Base-by-base conservation (phyloP, 2,329 filamentous ascomycete species). In the Aspergillus sp. region DNA sequence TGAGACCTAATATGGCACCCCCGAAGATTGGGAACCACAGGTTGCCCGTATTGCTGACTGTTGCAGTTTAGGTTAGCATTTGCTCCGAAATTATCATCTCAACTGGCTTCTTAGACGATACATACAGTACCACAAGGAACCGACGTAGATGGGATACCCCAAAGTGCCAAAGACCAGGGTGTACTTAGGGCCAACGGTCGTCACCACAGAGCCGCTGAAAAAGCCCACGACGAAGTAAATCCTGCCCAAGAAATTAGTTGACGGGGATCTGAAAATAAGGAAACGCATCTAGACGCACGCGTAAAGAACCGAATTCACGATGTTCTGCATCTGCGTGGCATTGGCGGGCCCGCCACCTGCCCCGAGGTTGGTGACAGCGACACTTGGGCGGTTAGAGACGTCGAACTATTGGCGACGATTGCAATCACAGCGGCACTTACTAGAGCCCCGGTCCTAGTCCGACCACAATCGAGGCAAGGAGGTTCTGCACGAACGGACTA, bases 401-500 rank as follows among this genome's bases (percentile, higher is more conserved):
- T 42, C 14, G 18, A 24, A 47, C 16, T 22, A 47, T 47, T 20
- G 18, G 18, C 1, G 6, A 20, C 18, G 9, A 47, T 20, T 10
- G 3, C 11, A 24, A 47, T 47, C 45, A 47, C 7, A 47, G 6
- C 10, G 6, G 18, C 10, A 47, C 45, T 47, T 16, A 47, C 45
- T 47, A 47, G 4, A 47, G 22, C 22, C 45, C 45, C 20, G 45
- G 45, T 47, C 45, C 45, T 14, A 47, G 45, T 20, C 45, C 45
- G 20, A 52, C 50, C 32, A 52, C 32, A 2, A 52, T 14, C 3
- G 50, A 52, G 29, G 50, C 50, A 14, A 52, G 26, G 16, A 52
- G 29, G 50, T 52, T 52, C 50, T 52, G 50, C 12, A 39, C 50
- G 29, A 52, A 52, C 12, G 50, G 50, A 39, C 50, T 51, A 42